phyloP scores from a whole-genome alignment of 352 stramenopile species.

The Lagenidium giganteum region DNA sequence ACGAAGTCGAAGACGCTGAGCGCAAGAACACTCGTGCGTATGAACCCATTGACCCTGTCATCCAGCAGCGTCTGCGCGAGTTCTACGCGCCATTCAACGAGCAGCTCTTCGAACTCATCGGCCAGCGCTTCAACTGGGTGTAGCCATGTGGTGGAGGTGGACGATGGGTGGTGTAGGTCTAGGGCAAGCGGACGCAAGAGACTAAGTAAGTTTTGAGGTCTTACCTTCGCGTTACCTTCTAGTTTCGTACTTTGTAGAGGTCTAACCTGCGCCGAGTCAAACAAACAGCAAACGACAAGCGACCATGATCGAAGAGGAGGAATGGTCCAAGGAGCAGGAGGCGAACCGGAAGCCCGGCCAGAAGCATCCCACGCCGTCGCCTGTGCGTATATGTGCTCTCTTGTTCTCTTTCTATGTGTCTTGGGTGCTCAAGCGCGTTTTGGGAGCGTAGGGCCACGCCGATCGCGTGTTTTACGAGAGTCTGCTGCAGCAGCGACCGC shows the following conservation, averaged over 20 bases:
- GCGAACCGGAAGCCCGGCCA: constrained; percentile 85
- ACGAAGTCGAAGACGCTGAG: constrained; percentile 30
- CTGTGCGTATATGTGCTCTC: constrained; percentile 26
- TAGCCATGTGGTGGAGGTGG: too few species aligned
- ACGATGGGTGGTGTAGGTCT: background rate
- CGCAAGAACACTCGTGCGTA: constrained; percentile 72
- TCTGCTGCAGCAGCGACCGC: constrained; percentile 74
- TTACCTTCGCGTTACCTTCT: too few species aligned
- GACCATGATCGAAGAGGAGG: constrained; percentile 78
- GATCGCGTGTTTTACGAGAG: constrained; percentile 91
- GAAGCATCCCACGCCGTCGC: constrained; percentile 84
- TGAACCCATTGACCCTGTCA: constrained; percentile 26
- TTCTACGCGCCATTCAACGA: constrained; percentile 77
- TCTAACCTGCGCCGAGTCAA: background rate
- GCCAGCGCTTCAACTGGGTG: constrained; percentile 31
- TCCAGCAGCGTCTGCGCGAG: constrained; percentile 25
- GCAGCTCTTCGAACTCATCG: constrained; percentile 49
- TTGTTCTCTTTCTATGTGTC: background rate
- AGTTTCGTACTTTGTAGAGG: too few species aligned
- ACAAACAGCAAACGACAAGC: background rate
- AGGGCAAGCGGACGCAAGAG: too few species aligned
- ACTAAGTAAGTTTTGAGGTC: too few species aligned
- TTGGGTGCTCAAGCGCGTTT: background rate
- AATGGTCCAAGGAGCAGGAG: constrained; percentile 88
- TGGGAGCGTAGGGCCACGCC: constrained; percentile 53